A percentile compares a stretch with the other conserved stretches of the same genome.
Evolutionary conservation across 768 basidiomycete species (phyloP).

Genomic region (Hortiboletus flavorubellus): DNA sequence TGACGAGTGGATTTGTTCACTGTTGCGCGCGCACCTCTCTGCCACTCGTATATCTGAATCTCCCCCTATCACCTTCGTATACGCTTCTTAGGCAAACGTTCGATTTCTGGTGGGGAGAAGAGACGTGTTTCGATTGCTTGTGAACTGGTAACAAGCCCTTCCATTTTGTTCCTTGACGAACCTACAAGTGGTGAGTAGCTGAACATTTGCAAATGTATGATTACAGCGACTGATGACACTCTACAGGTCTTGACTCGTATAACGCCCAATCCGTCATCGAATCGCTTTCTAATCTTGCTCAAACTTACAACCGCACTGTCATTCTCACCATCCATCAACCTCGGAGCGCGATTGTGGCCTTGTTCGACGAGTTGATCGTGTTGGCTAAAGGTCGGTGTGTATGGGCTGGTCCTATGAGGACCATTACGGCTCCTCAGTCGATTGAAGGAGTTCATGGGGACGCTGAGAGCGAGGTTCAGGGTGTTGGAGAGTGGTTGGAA

Average conservation of each 20-base stretch:
- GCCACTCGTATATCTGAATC: neutral
- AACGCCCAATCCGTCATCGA: slow-evolving; percentile 96
- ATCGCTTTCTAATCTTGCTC: slow-evolving; percentile 78
- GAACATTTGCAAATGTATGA: neutral
- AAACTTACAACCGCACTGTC: slow-evolving; percentile 89
- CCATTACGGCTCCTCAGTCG: slow-evolving; percentile 4
- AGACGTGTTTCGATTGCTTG: slow-evolving; percentile 96
- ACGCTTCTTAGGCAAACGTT: slow-evolving; percentile 60
- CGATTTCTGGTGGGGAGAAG: slow-evolving; percentile 98
- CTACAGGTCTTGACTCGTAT: slow-evolving; percentile 83
- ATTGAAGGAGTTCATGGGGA: slow-evolving; percentile 6
- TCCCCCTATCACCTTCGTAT: neutral
- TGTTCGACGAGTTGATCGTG: slow-evolving; percentile 90
- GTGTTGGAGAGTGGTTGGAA: slow-evolving; percentile 61
- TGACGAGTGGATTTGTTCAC: neutral
- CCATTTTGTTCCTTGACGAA: slow-evolving; percentile 94
- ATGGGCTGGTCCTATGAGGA: slow-evolving; percentile 31
- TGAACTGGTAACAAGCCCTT: slow-evolving; percentile 95
- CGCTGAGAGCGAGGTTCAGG: slow-evolving; percentile 19
- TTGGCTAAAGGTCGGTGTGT: slow-evolving; percentile 72
- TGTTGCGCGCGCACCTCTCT: neutral
- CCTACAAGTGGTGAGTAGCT: slow-evolving; percentile 80
- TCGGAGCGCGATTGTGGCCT: slow-evolving; percentile 92
- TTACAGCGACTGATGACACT: neutral
- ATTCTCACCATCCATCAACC: slow-evolving; percentile 99